Evolutionary conservation across 306 rosid species (phyloP).

Genomic region (Cicer bijugum): DNA sequence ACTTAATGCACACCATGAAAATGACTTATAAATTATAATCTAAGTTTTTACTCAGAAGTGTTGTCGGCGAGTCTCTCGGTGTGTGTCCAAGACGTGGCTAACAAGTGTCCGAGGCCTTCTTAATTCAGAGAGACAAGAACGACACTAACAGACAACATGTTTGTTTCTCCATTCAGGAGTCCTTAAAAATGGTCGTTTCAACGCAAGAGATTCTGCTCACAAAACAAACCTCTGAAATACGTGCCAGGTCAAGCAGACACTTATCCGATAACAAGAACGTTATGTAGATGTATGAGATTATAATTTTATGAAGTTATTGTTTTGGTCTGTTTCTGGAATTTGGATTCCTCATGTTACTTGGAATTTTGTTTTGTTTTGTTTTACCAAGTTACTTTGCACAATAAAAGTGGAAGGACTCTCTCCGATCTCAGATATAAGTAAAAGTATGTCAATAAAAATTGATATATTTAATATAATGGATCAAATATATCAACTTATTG

Average conservation of each 20-base stretch:
- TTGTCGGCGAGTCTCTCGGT: too few relatives aligned
- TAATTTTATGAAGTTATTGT: conserved; percentile 11
- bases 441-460: too few relatives aligned
- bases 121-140: not conserved
- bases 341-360: conserved; percentile 5
- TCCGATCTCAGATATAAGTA: too few relatives aligned
- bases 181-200: not conserved
- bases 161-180: conserved; percentile 2
- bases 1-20: conserved; percentile 38
- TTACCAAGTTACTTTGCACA: not conserved
- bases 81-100: too few relatives aligned
- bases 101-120: not conserved
- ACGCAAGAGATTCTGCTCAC: not conserved
- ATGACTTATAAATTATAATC: not conserved
- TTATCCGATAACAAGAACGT: not conserved
- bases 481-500: too few relatives aligned
- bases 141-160: not conserved
- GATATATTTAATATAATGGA: too few relatives aligned
- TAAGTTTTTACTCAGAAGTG: too few relatives aligned
- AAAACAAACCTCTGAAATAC: not conserved
- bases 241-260: not conserved
- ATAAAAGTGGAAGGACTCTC: not conserved
- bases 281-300: conserved; percentile 1
- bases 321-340: conserved; percentile 2
- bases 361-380: not conserved